Base-by-base conservation (phyloP, 495 filamentous ascomycete species). In the Aspergillus taichungensis region DNA sequence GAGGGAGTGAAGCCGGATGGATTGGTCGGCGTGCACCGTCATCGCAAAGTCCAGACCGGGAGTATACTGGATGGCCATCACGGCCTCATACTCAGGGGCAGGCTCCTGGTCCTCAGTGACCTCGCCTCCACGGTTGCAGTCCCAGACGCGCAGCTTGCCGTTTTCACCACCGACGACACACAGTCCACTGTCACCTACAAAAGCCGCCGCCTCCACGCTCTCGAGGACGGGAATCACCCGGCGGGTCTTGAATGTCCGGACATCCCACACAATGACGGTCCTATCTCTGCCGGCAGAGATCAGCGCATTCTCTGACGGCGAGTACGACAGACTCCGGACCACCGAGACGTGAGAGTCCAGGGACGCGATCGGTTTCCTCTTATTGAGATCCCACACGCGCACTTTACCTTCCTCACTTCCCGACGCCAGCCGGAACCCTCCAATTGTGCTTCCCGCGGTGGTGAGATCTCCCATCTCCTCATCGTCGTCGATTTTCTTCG, bases 211-310 rank as follows among this genome's bases (percentile, higher is more conserved):
- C 63, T 99, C 92, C 12, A 97, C 72, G 36, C 79, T 78, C 60
- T 99, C 92, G 18, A 94, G 72, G 10, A 89, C 81, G 6, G 91
- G 84, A 41, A 95, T 83, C 1, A 94, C 84, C 32, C 79, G 85
- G 36, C 82, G 80, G n/a, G 74, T 63, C 56, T 88, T 90, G 88
- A 90, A 97, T 10, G 76, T 86, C 40, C 67, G 76, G 12, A 84
- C 75, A 69, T 94, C 87, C 88, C 89, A 96, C 47, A 94, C 63
- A 40, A 91, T 92, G 32, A 89, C 79, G 0, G 94, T 96, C 64
- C 94, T 92, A 69, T 99, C 92, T 66, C 92, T 75, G 57, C 87
- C 82, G n/a, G 82, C 88, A n/a, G 86, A 91, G 6, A 96, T 69
- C 34, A 99, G 65, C 9, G 79, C 73, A 60, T 87, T 83, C 49